Conservation (phyloP, 192 early-diverging fungal genomes). For the Backusella tuberculispora region DNA sequence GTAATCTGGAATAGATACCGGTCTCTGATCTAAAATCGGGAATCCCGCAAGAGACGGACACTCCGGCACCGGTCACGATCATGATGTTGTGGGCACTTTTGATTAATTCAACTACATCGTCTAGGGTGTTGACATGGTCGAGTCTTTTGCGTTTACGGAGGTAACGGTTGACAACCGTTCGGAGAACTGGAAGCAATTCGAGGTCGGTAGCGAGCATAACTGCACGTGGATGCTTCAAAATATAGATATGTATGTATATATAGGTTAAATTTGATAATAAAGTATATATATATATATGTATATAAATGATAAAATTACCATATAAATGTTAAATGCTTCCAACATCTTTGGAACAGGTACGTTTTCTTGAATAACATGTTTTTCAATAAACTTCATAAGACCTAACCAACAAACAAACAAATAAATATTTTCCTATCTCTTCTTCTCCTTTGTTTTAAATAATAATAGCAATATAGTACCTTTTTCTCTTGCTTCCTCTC, state of each 20-base stretch:
- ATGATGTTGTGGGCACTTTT: slow-evolving; percentile 71
- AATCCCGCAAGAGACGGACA: slow-evolving; percentile 94
- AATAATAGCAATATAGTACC: too few species aligned
- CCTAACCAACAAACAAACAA: slow-evolving; percentile 26
- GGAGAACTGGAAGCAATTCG: slow-evolving; percentile 64
- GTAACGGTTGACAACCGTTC: slow-evolving; percentile 57
- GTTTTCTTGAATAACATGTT: slow-evolving; percentile 55
- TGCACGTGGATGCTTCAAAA: slow-evolving; percentile 45
- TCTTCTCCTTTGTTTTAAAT: too few species aligned
- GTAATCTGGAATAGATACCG: slow-evolving; percentile 88
- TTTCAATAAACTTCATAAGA: slow-evolving; percentile 64
- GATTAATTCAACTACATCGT: slow-evolving; percentile 68
- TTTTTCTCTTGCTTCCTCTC: slow-evolving; percentile 32
- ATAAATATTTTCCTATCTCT: too few species aligned
- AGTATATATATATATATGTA: background rate
- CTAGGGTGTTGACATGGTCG: slow-evolving; percentile 57
- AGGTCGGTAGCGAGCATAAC: slow-evolving; percentile 53
- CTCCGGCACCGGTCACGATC: slow-evolving; percentile 91
- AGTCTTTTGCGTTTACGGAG: slow-evolving; percentile 60
- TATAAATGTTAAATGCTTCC: slow-evolving; percentile 59
- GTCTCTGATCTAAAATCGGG: slow-evolving; percentile 95
- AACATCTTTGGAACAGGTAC: slow-evolving; percentile 62
- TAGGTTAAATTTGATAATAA: too few species aligned
- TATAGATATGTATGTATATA: too few species aligned
- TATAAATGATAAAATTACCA: slow-evolving; percentile 36